Evolutionary conservation across 495 filamentous ascomycete species (phyloP), one percentile per base, ranked within the genome.

Genomic region (Penicillium arizonense): DNA sequence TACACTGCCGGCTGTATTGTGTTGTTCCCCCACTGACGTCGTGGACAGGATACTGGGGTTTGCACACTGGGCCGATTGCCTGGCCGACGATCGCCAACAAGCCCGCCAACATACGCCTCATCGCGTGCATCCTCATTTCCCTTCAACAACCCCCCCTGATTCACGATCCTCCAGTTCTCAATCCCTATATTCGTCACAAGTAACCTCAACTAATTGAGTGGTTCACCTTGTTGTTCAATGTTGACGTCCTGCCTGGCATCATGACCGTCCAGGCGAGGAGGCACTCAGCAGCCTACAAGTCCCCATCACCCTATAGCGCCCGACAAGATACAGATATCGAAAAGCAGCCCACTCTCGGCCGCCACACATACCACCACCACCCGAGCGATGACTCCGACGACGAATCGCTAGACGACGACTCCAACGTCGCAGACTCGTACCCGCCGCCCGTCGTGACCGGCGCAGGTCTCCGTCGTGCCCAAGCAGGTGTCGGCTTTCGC

Each of bases 371-470:
- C 41, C 65, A 56, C 34, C 56, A 56, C 18, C 44, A 59, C 14
- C 43, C 13, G 11, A 71, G 63, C 44, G 69, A 64, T 16, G 62
- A 58, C 14, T 65, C 62, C 18, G 65, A 70, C 10, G 58, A 61
- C 39, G 67, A 63, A 10, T 52, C 45, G 38, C 38, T 43, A 39
- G 55, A 62, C 40, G 63, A 67, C 43, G 63, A 67, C 57, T 23
- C 40, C 42, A 39, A 61, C 41, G 53, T 69, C 56, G 44, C 56
- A 18, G 42, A 50, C 50, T 70, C 71, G 23, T 71, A 80, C 44
- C 74, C 77, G 21, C 80, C 80, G 28, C 38, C 48, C 38, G 4
- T 50, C 14, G 84, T 87, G 73, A 61, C 84, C 35, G 75, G 71
- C 52, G 64, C 70, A 56, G 42, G 65, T 59, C 45, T 62, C 69